Conservation (phyloP, 1,139 yeast species). For the Pichia sp. region DNA sequence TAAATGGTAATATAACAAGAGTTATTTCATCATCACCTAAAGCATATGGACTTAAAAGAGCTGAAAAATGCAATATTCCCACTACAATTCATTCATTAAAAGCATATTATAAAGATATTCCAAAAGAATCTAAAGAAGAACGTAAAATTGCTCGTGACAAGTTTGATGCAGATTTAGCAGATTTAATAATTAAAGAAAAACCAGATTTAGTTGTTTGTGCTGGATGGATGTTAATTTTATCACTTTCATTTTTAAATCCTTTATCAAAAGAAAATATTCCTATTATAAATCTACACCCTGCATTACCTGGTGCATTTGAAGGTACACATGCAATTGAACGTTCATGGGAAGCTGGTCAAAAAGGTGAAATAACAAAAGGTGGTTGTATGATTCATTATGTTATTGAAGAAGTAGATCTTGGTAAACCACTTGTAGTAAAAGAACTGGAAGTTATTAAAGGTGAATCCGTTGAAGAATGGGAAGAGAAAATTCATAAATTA, state of each 20-base stretch:
- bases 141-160: conserved; percentile 57
- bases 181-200: conserved; percentile 42
- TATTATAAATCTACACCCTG: conserved; percentile 91
- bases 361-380: conserved; percentile 67
- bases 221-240: conserved; percentile 94
- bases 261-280: conserved; percentile 56
- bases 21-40: conserved; percentile 79
- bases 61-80: conserved; percentile 60
- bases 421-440: conserved; percentile 79
- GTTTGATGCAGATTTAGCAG: conserved; percentile 76
- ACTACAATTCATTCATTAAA: conserved; percentile 67
- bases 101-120: conserved; percentile 64
- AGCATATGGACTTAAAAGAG: conserved; percentile 84
- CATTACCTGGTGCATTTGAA: conserved; percentile 93
- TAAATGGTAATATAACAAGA: conserved; percentile 53
- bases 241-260: conserved; percentile 67
- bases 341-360: conserved; percentile 92
- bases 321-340: conserved; percentile 96
- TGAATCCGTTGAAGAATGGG: conserved; percentile 75
- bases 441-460: conserved; percentile 64
- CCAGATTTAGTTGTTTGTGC: conserved; percentile 95
- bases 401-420: conserved; percentile 89
- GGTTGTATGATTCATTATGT: conserved; percentile 97
- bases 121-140: conserved; percentile 51
- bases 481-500: conserved; percentile 69